These are phyloP conservation scores for Pichia manshurica DNA, from an alignment of 805 yeast genomes.

Conservation along the genomic window DNA sequence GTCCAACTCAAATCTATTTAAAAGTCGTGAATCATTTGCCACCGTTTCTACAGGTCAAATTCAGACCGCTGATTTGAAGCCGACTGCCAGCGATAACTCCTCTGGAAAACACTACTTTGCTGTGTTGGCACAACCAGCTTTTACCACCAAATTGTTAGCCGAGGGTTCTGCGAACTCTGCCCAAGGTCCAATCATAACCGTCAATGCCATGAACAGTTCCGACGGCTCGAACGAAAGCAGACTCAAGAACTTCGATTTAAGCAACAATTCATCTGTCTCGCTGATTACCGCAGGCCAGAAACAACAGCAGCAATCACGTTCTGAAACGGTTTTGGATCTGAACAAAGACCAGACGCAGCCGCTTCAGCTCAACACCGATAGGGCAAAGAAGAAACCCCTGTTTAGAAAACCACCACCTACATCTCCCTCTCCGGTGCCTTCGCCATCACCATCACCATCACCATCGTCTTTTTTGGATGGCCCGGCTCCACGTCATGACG, in stretches of 20 bases:
- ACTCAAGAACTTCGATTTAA: constrained; percentile 2
- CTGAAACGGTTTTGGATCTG: background rate
- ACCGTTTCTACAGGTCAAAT: too few species aligned
- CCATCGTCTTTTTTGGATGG: background rate
- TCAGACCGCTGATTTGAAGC: too few species aligned
- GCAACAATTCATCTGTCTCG: constrained; percentile 5
- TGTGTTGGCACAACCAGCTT: too few species aligned
- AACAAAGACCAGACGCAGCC: too few species aligned
- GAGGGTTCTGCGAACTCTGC: background rate
- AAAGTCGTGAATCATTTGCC: too few species aligned
- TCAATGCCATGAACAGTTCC: background rate
- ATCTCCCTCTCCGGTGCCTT: background rate
- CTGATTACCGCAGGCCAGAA: background rate
- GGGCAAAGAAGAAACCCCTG: background rate
- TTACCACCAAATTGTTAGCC: too few species aligned
- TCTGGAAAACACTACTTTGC: too few species aligned
- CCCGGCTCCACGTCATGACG: too few species aligned
- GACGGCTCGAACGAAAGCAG: constrained; percentile 1
- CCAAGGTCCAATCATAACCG: constrained; percentile 5
- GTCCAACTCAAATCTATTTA: too few species aligned
- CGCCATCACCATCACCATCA: background rate
- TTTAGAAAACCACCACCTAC: background rate
- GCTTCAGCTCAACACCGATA: too few species aligned
- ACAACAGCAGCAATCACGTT: background rate
- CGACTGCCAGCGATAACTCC: too few species aligned